Percentiles rank a stretch among this genome's conserved stretches.
Conservation (phyloP, 2,329 filamentous ascomycete genomes). For the Plectosphaerella sp. region DNA sequence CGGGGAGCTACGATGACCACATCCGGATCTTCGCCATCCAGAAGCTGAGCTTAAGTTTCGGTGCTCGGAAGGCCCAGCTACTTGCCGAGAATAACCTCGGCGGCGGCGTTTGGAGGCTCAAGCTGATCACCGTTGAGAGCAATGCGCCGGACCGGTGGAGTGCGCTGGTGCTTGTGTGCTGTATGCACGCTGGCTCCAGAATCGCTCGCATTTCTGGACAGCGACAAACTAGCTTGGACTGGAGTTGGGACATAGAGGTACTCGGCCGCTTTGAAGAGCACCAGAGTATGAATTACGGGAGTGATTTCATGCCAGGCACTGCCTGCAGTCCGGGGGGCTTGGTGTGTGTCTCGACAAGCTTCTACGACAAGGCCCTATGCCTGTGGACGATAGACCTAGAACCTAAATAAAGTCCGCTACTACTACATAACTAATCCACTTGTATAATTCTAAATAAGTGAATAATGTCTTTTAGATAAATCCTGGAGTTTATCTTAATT, state of each 20-base stretch:
- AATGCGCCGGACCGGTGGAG: slow-evolving; percentile 10
- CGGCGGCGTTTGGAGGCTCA: slow-evolving; percentile 82
- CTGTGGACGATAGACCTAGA: slow-evolving; percentile 43
- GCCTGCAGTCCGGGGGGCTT: slow-evolving; percentile 18
- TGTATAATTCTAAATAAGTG: too few relatives aligned
- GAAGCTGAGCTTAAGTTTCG: slow-evolving; percentile 33
- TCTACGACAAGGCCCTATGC: slow-evolving; percentile 69
- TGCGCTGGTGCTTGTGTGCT: slow-evolving; percentile 68
- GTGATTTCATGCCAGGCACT: slow-evolving; percentile 54
- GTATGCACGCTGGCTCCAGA: slow-evolving; percentile 84
- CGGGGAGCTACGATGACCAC: slow-evolving; percentile 87
- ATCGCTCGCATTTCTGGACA: slow-evolving; percentile 47
- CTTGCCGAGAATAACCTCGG: slow-evolving; percentile 66
- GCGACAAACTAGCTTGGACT: slow-evolving; percentile 19
- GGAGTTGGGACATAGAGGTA: slow-evolving; percentile 56
- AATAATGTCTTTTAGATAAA: too few relatives aligned
- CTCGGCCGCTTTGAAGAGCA: slow-evolving; percentile 76
- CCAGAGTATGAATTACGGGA: slow-evolving; percentile 92
- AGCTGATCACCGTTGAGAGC: slow-evolving; percentile 34
- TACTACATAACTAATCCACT: too few relatives aligned
- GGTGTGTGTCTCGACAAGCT: slow-evolving; percentile 66
- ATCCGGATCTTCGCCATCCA: slow-evolving; percentile 62
- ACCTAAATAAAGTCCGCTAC: too few relatives aligned
- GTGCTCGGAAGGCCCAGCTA: slow-evolving; percentile 38
- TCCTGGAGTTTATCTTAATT: too few relatives aligned